Conservation (phyloP, 352 stramenopile genomes). For the Phytophthora agathidicida region DNA sequence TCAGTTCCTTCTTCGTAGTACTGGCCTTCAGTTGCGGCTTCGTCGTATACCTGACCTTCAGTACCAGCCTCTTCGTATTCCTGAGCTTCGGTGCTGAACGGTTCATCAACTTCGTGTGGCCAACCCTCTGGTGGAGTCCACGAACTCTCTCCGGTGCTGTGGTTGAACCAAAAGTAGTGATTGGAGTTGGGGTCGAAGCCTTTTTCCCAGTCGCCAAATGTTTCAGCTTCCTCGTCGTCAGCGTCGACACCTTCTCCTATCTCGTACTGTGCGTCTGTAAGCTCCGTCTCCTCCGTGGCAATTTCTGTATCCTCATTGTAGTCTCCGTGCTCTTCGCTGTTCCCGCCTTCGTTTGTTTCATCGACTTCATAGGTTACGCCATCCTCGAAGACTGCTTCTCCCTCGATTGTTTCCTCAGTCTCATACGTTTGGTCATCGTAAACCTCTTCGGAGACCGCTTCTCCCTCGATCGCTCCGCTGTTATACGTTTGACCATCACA, state of each 20-base stretch:
- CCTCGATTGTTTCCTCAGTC: slow-evolving; percentile 18
- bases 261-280: slow-evolving; percentile 23
- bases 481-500: slow-evolving; percentile 6
- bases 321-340: slow-evolving; percentile 6
- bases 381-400: not conserved
- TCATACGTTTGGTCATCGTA: slow-evolving; percentile 6
- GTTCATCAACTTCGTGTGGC: slow-evolving; percentile 72
- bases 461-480: slow-evolving; percentile 13
- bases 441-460: not conserved
- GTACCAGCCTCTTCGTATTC: slow-evolving; percentile 13
- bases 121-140: slow-evolving; percentile 82
- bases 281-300: slow-evolving; percentile 9
- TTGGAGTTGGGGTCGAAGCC: slow-evolving; percentile 82
- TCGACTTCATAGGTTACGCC: slow-evolving; percentile 8
- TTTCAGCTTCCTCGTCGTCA: slow-evolving; percentile 80
- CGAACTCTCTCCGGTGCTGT: slow-evolving; percentile 75
- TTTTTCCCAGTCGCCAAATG: slow-evolving; percentile 87
- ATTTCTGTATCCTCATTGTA: slow-evolving; percentile 9
- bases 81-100: slow-evolving; percentile 44
- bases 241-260: slow-evolving; percentile 53
- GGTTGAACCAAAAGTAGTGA: slow-evolving; percentile 92
- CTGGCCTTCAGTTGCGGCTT: slow-evolving; percentile 1
- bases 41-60: slow-evolving; percentile 17
- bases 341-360: slow-evolving; percentile 10
- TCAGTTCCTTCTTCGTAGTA: slow-evolving; percentile 21